Evolutionary conservation across 1,139 yeast species (phyloP).

Genomic region (Kodamaea ohmeri): DNA sequence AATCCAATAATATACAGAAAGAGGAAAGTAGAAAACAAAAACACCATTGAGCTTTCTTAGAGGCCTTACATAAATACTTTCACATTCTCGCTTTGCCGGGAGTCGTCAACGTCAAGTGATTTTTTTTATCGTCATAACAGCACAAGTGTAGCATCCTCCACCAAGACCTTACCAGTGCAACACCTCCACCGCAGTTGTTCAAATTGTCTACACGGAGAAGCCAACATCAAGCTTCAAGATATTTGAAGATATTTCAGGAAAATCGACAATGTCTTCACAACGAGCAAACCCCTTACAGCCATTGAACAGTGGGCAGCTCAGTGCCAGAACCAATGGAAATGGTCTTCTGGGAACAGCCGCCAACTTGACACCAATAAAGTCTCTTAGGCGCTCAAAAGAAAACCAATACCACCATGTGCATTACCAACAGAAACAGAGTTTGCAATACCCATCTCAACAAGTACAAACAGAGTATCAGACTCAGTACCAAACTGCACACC

Average conservation of each 20-base stretch:
- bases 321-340: constrained; percentile 23
- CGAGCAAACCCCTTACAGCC: constrained; percentile 52
- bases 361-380: constrained; percentile 44
- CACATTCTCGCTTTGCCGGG: constrained; percentile 6
- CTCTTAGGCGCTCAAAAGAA: constrained; percentile 32
- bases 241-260: not conserved
- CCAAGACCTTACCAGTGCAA: not conserved
- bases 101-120: constrained; percentile 4
- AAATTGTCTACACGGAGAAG: no score
- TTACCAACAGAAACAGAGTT: constrained; percentile 13
- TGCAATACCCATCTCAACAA: constrained; percentile 12
- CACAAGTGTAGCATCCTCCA: not conserved
- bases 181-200: no score
- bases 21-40: constrained; percentile 14
- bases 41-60: constrained; percentile 9
- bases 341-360: constrained; percentile 11
- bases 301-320: constrained; percentile 45
- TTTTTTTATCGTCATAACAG: not conserved
- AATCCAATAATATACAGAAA: constrained; percentile 13
- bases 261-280: constrained; percentile 29
- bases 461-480: constrained; percentile 6
- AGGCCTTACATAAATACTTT: constrained; percentile 7
- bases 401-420: constrained; percentile 18
- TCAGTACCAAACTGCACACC: constrained; percentile 10
- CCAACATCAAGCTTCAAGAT: no score